Evolutionary conservation across 768 basidiomycete genomes (phyloP).

Genomic region (Lactifluus subvellereus): DNA sequence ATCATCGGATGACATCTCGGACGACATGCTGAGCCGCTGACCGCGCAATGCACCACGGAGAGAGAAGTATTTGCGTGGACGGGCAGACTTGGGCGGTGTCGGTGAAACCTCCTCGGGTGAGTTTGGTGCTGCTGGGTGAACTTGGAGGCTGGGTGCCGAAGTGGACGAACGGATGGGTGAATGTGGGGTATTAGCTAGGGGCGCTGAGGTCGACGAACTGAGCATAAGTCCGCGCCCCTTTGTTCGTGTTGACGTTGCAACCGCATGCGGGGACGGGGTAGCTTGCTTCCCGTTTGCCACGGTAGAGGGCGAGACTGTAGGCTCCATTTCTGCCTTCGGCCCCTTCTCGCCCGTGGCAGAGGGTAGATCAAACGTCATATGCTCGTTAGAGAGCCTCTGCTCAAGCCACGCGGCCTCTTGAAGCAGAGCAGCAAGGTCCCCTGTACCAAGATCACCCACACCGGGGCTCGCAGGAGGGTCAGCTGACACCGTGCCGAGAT

Average conservation of each 20-base stretch:
- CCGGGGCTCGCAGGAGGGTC: slow-evolving; percentile 44
- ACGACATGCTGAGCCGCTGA: slow-evolving; percentile 54
- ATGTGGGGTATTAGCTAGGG: not conserved
- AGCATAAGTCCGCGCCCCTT: slow-evolving; percentile 17
- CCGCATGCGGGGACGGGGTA: slow-evolving; percentile 13
- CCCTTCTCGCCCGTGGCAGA: slow-evolving; percentile 7
- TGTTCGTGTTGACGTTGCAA: slow-evolving; percentile 9
- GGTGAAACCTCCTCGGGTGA: slow-evolving; percentile 32
- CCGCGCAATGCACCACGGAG: slow-evolving; percentile 40
- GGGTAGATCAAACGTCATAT: slow-evolving; percentile 26
- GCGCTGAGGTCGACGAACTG: not conserved
- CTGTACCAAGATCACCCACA: slow-evolving; percentile 45
- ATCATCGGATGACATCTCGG: slow-evolving; percentile 64
- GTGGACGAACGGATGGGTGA: slow-evolving; percentile 14
- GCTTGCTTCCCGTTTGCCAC: not conserved
- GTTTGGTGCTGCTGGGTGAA: slow-evolving; percentile 28
- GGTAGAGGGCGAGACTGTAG: not conserved
- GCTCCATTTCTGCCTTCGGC: not conserved
- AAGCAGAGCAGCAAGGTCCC: slow-evolving; percentile 49
- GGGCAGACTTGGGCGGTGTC: slow-evolving; percentile 44
- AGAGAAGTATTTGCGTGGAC: slow-evolving; percentile 27
- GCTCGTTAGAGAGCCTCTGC: slow-evolving; percentile 45
- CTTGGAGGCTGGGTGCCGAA: slow-evolving; percentile 19
- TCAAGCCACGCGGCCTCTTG: slow-evolving; percentile 57
- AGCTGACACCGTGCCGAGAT: slow-evolving; percentile 22